Evolutionary conservation across 805 yeast species (phyloP).

Genomic region (Saturnispora ahearnii): DNA sequence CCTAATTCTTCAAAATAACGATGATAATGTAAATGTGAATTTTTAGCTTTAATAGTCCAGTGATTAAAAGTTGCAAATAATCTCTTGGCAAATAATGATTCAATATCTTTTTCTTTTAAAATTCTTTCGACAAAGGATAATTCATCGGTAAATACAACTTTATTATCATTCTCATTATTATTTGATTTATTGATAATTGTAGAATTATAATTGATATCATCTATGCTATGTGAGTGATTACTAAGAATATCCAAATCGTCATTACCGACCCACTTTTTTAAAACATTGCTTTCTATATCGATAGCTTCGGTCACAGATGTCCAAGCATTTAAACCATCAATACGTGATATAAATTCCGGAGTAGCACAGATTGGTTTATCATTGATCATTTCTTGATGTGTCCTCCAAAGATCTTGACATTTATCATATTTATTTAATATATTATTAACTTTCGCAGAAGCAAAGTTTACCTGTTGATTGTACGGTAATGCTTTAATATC

Average conservation of each 20-base stretch:
- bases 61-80: slow-evolving; percentile 64
- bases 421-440: slow-evolving; percentile 54
- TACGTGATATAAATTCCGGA: slow-evolving; percentile 51
- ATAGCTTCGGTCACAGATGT: slow-evolving; percentile 63
- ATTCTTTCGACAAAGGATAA: slow-evolving; percentile 74
- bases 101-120: slow-evolving; percentile 71
- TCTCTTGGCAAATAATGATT: slow-evolving; percentile 59
- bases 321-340: slow-evolving; percentile 84
- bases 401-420: slow-evolving; percentile 72
- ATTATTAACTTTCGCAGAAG: slow-evolving; percentile 42
- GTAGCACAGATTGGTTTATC: slow-evolving; percentile 68
- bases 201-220: neutral
- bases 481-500: slow-evolving; percentile 14
- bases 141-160: slow-evolving; percentile 45
- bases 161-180: slow-evolving; percentile 8
- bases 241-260: slow-evolving; percentile 57
- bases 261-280: slow-evolving; percentile 79
- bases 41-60: slow-evolving; percentile 73
- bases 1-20: slow-evolving; percentile 57
- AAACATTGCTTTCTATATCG: slow-evolving; percentile 46
- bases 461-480: slow-evolving; percentile 24
- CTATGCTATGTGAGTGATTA: neutral
- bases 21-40: slow-evolving; percentile 55
- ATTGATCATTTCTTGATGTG: slow-evolving; percentile 62
- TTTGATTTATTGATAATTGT: neutral